phyloP scores from a whole-genome alignment of 805 yeast genomes.

The Wickerhamomyces sydowiorum region DNA sequence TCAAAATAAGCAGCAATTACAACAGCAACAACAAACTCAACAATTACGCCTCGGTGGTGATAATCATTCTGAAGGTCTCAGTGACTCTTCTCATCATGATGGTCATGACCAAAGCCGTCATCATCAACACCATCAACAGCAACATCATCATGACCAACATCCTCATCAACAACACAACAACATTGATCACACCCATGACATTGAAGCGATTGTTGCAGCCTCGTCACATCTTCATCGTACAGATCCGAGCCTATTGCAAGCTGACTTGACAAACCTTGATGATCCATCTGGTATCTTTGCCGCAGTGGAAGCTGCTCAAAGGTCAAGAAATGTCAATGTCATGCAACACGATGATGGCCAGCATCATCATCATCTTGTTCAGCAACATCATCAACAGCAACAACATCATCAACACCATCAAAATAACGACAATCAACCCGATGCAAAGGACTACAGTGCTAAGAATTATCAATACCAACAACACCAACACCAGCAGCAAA shows the following conservation, averaged over 20 bases:
- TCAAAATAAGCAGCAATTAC: not conserved
- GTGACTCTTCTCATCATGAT: conserved; percentile 4
- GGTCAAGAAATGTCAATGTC: conserved; percentile 3
- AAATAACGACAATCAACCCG: not conserved
- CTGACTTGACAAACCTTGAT: conserved; percentile 17
- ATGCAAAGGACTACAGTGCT: conserved; percentile 1
- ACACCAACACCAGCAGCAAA: not conserved
- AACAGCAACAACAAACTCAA: not conserved
- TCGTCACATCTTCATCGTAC: conserved; percentile 9
- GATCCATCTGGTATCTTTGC: conserved; percentile 34
- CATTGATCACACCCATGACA: conserved; percentile 1
- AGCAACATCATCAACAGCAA: conserved; percentile 11
- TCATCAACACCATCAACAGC: conserved; percentile 11
- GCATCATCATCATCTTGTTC: conserved; percentile 15
- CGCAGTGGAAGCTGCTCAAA: conserved; percentile 54
- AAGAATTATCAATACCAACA: conserved; percentile 6
- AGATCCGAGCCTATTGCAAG: conserved; percentile 14
- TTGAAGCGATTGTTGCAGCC: conserved; percentile 1
- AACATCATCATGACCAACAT: conserved; percentile 2
- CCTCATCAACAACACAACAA: not conserved
- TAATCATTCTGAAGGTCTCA: not conserved
- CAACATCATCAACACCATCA: conserved; percentile 3
- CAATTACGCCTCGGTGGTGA: not conserved
- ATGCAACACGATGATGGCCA: conserved; percentile 5
- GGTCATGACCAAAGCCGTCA: conserved; percentile 8